Evolutionary conservation across 1,139 yeast genomes (phyloP), one percentile per base, ranked within the genome.

Genomic region (Suhomyces bribrorum): DNA sequence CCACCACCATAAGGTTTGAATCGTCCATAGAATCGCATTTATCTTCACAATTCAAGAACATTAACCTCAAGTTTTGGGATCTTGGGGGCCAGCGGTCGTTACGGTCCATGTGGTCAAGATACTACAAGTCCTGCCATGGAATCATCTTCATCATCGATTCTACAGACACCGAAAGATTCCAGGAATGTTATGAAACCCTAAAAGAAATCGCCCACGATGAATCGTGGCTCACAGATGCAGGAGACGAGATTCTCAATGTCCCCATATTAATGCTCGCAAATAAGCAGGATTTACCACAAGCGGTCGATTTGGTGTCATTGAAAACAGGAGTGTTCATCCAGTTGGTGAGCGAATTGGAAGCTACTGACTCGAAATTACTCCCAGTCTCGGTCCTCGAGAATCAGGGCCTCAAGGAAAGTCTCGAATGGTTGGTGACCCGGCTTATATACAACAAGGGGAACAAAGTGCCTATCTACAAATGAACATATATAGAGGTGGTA

Each of bases 261-360:
- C 98, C 97, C 0, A 80, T 92, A 7, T 68, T 92, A 38, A 89
- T 92, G 96, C 71, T 92, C 57, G 97, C 97, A 7, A 92, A 92
- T 61, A 92, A 92, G 61, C 97, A 89, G 66, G 98, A 92, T 62
- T 69, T 86, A 41, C 89, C 87, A 32, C 71, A 71, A 37, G 77
- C 76, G 14, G 89, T 83, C 37, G 85, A 88, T 50, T 70, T 90
- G 65, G 96, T 50, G 77, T 79, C 66, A 81, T 85, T 64, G 74
- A 92, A 59, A 80, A 90, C 73, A 74, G 94, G 75, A 62, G 90
- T 54, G 73, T 92, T 74, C 79, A 90, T 70, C 69, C 82, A 60
- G 76, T 85, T 56, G 84, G 97, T 43, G 78, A 86, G 72, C 77
- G 73, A 83, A 53, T 66, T 92, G 56, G 87, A 87, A 51, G 97